A percentile compares a stretch with the other conserved stretches of the same genome.
Conservation (phyloP, 1,284 basidiomycete species). For the Rhodotorula sp. region DNA sequence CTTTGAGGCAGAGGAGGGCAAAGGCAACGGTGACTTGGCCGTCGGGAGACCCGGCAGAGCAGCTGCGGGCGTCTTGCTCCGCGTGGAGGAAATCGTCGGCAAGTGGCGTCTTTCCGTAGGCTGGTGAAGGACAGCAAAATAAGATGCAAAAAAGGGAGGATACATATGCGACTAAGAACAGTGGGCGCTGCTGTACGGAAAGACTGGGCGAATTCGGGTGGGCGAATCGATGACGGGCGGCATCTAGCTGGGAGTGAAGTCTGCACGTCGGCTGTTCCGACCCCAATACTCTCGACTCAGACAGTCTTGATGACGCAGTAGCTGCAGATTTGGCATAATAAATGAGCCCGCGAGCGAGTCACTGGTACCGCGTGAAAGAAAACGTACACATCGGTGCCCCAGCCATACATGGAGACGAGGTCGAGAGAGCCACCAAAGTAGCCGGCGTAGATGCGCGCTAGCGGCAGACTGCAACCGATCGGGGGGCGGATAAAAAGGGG, state of each 20-base stretch:
- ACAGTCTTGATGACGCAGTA: conserved; percentile 18
- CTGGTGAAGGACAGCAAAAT: conserved; percentile 10
- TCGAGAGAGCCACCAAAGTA: conserved; percentile 73
- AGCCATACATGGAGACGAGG: conserved; percentile 71
- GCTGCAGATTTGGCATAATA: not conserved
- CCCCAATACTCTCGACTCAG: not conserved
- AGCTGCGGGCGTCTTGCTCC: conserved; percentile 75
- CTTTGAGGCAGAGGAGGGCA: conserved; percentile 63
- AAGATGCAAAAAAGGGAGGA: not conserved
- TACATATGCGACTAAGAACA: not conserved
- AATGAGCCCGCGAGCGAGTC: not conserved
- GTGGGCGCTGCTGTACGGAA: not conserved
- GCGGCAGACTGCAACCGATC: conserved; percentile 15
- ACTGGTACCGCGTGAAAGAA: too few relatives aligned
- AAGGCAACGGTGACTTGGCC: conserved; percentile 56
- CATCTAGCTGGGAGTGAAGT: not conserved
- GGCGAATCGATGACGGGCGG: too few relatives aligned
- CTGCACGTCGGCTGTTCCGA: too few relatives aligned
- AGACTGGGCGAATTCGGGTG: too few relatives aligned
- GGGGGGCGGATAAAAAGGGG: too few relatives aligned
- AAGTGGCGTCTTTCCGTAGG: conserved; percentile 68
- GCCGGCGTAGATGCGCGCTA: conserved; percentile 38
- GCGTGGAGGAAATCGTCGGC: conserved; percentile 70
- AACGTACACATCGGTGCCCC: conserved; percentile 65
- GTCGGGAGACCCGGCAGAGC: conserved; percentile 66